Percentiles rank a stretch among this genome's conserved stretches.
These are phyloP conservation scores for Brasenia schreberi DNA, from an alignment of 164 flowering plant species.

Conservation along the genomic window DNA sequence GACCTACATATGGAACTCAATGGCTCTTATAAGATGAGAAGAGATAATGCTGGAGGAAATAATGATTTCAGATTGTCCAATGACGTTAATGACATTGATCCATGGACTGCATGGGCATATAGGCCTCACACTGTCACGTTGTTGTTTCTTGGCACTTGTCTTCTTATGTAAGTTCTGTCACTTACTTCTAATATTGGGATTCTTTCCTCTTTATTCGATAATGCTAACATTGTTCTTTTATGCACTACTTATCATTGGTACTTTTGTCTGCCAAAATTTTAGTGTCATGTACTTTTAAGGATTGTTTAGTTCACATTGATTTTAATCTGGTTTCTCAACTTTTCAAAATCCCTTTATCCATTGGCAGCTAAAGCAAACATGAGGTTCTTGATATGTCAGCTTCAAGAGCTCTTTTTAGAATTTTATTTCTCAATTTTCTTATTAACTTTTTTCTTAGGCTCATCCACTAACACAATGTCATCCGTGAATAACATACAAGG, in stretches of 20 bases:
- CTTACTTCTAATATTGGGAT: neutral
- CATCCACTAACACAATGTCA: too few species aligned
- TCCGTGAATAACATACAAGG: too few species aligned
- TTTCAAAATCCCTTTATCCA: too few species aligned
- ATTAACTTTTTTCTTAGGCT: too few species aligned
- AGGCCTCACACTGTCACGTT: slow-evolving; percentile 78
- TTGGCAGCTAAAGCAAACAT: too few species aligned
- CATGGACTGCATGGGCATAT: slow-evolving; percentile 99
- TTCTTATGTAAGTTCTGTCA: slow-evolving; percentile 61
- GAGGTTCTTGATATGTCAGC: too few species aligned
- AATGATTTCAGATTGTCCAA: slow-evolving; percentile 17
- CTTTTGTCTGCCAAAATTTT: too few species aligned
- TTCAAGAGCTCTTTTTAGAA: too few species aligned
- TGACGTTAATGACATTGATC: slow-evolving; percentile 59
- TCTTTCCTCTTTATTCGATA: neutral
- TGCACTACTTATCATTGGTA: neutral
- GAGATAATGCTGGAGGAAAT: slow-evolving; percentile 31
- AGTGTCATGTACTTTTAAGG: too few species aligned
- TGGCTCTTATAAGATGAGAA: slow-evolving; percentile 37
- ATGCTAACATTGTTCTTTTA: neutral
- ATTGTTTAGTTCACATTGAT: too few species aligned
- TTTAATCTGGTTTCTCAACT: too few species aligned
- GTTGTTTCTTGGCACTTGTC: slow-evolving; percentile 78
- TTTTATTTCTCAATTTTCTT: too few species aligned
- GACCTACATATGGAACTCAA: slow-evolving; percentile 37